Conservation (phyloP, 1,284 basidiomycete species). For the Neotropicomus parvogracilis region DNA sequence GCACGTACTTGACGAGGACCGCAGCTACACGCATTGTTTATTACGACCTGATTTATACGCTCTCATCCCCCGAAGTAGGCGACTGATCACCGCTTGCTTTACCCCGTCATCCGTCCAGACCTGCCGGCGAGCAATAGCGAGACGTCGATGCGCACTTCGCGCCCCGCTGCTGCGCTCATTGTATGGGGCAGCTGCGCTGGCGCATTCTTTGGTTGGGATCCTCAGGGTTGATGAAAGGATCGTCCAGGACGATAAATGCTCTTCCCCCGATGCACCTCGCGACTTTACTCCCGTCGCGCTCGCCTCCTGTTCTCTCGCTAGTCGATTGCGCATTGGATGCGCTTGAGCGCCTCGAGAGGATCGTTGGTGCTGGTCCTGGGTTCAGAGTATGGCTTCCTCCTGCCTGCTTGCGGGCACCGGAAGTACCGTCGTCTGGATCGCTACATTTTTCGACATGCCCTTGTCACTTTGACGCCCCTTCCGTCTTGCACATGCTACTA, state of each 20-base stretch:
- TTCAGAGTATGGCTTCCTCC: constrained; percentile 6
- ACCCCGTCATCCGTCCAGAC: constrained; percentile 17
- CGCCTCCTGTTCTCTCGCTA: constrained; percentile 28
- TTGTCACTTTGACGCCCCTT: constrained; percentile 4
- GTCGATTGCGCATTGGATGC: constrained; percentile 25
- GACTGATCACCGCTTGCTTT: constrained; percentile 35
- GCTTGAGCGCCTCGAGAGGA: constrained; percentile 27
- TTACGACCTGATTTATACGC: constrained; percentile 32
- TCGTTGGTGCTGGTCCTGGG: constrained; percentile 12
- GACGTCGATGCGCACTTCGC: constrained; percentile 11
- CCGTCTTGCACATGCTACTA: constrained; percentile 13
- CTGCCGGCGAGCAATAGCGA: constrained; percentile 24
- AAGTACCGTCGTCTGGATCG: constrained; percentile 12
- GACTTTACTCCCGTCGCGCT: constrained; percentile 17
- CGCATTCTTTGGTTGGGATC: constrained; percentile 13
- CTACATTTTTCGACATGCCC: constrained; percentile 6
- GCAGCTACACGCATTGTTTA: constrained; percentile 33
- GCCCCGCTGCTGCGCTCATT: constrained; percentile 24
- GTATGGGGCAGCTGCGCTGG: constrained; percentile 23
- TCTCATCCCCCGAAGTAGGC: constrained; percentile 25
- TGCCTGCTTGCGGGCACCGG: constrained; percentile 28
- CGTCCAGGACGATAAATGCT: constrained; percentile 10
- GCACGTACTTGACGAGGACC: constrained; percentile 24
- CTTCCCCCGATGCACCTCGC: constrained; percentile 1
- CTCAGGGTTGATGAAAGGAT: constrained; percentile 17